phyloP scores from a whole-genome alignment of 78 protist species.

The Blattamonas nauphoetae region DNA sequence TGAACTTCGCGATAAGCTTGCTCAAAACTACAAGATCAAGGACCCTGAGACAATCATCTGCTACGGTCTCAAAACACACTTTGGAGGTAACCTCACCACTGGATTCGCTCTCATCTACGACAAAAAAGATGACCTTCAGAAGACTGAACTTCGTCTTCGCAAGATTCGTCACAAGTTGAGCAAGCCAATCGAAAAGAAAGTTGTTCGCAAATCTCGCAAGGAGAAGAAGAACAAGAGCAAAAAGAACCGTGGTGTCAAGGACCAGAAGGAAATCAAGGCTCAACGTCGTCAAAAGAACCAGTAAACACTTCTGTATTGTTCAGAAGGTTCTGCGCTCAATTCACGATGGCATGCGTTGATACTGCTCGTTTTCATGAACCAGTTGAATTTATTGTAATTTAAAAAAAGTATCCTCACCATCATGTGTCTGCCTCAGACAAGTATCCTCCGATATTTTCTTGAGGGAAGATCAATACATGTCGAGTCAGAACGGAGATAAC shows the following conservation, averaged over 20 bases:
- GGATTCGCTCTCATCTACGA: slow-evolving; percentile 35
- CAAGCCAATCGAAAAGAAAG: slow-evolving; percentile 18
- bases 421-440: too few relatives aligned
- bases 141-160: slow-evolving; percentile 79
- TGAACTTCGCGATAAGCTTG: slow-evolving; percentile 67
- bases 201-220: slow-evolving; percentile 79
- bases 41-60: slow-evolving; percentile 57
- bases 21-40: slow-evolving; percentile 75
- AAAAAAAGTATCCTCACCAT: too few relatives aligned
- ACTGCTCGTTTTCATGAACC: too few relatives aligned
- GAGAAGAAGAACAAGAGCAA: slow-evolving; percentile 85
- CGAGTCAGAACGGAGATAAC: too few relatives aligned
- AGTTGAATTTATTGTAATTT: too few relatives aligned
- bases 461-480: too few relatives aligned
- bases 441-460: too few relatives aligned
- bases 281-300: background rate
- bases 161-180: slow-evolving; percentile 51
- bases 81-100: slow-evolving; percentile 87
- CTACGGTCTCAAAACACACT: slow-evolving; percentile 80
- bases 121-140: slow-evolving; percentile 54
- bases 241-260: slow-evolving; percentile 74
- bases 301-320: background rate
- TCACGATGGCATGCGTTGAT: too few relatives aligned
- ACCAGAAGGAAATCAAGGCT: slow-evolving; percentile 45
- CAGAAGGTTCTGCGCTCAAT: too few relatives aligned